Base-by-base conservation (phyloP, 129 eudicot genomes). In the Chrysanthemum seticuspe region DNA sequence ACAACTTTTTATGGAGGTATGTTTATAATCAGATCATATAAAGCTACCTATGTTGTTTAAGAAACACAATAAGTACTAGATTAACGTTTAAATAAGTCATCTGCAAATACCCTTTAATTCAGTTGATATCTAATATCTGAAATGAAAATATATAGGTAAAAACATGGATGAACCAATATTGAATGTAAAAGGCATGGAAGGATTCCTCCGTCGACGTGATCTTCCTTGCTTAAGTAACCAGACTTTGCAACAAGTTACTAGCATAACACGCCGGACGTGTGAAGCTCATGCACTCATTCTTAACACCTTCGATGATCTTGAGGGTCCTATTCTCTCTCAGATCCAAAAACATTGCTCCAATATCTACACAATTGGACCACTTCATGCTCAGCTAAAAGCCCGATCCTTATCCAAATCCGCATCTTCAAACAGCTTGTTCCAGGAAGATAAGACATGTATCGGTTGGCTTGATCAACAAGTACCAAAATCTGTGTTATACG, bases 291-390 rank as follows among this genome's bases (percentile, higher is more conserved):
- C 84, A 0, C 72, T 85, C 13, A 83, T 85, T 68, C 74, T 88
- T 8, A 85, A 83, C 88, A 81, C 95, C 18, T 88, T 85, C 62
- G 95, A 85, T 56, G 85, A 88, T 11, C 83, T 88, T 31, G 95
- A 88, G 66, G 83, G 78, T 1, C 74, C 88, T 23, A 79, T 88
- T 45, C 74, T 88, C 62, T 65, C 83, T n/a, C 68, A 81, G 1
- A 78, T 88, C 40, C 87, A 74, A 16, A 76, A 13, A 2, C 49
- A 59, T 4, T 83, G 82, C 57, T 79, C 87, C 9, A 85, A 81
- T 15, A 57, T 85, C 49, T 88, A 85, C 79, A 62, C 95, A 1
- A 85, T 87, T 12, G 94, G 95, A 49, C 90, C 88, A 55, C 85
- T 88, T 34, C 91, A 88, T 29, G 80, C 87, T 2, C 91, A 79